These are phyloP conservation scores for Lipomyces japonicus DNA, from an alignment of 805 yeast genomes.

Conservation along the genomic window DNA sequence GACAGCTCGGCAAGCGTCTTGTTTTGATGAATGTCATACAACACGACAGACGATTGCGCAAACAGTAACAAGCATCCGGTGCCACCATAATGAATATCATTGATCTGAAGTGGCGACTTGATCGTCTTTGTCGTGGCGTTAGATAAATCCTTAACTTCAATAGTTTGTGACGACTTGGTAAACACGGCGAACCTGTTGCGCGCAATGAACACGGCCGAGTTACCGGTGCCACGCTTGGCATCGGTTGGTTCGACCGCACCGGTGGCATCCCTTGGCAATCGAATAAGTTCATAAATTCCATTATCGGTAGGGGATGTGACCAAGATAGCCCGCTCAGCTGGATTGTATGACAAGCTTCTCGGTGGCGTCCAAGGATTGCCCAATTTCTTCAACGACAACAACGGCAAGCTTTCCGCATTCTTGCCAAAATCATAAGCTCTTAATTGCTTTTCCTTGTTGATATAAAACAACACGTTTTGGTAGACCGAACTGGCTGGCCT, in stretches of 20 bases:
- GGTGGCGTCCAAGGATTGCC: slow-evolving; percentile 85
- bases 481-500: slow-evolving; percentile 80
- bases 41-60: slow-evolving; percentile 66
- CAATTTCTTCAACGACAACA: slow-evolving; percentile 75
- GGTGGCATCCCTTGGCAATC: slow-evolving; percentile 78
- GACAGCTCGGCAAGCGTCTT: slow-evolving; percentile 65
- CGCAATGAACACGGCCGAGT: slow-evolving; percentile 84
- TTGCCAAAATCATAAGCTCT: slow-evolving; percentile 69
- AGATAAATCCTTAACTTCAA: slow-evolving; percentile 78
- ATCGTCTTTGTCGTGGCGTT: slow-evolving; percentile 79
- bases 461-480: slow-evolving; percentile 70
- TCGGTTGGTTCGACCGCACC: slow-evolving; percentile 94
- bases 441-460: slow-evolving; percentile 81
- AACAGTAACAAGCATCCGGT: slow-evolving; percentile 80
- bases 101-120: slow-evolving; percentile 52
- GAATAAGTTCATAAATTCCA: slow-evolving; percentile 64
- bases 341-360: slow-evolving; percentile 82
- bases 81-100: slow-evolving; percentile 62
- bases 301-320: slow-evolving; percentile 67
- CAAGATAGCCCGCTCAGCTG: slow-evolving; percentile 81
- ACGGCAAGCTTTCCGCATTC: slow-evolving; percentile 66
- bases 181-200: slow-evolving; percentile 91
- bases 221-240: slow-evolving; percentile 73
- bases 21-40: slow-evolving; percentile 91
- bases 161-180: slow-evolving; percentile 55